Base-by-base conservation (phyloP, 495 filamentous ascomycete genomes). In the Viridothelium virens region DNA sequence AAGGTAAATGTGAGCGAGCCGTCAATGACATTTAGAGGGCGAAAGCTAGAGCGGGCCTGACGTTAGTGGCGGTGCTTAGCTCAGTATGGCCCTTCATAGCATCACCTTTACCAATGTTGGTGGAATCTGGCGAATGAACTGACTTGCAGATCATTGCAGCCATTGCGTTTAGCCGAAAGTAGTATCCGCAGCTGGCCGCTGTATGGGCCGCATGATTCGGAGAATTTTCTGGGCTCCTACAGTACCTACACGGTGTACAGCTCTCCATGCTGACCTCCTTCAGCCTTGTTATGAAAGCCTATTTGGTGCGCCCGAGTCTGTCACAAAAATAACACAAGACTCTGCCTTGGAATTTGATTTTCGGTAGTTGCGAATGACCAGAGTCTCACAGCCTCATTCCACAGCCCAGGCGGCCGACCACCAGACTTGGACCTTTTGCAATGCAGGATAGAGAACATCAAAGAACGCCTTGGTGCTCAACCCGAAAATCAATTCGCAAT, bases 341-440 rank as follows among this genome's bases (percentile, higher is more conserved):
- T 53, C 48, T 14, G 48, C 48, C 48, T 53, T 14, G n/a, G 48
- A 53, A 53, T 14, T 12, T 53, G 10, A 53, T 53, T 18, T 53
- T 1, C 2, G 25, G 5, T 18, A 0, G 25, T 25, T 44, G 6
- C 1, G 41, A 59, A 34, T 36, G 25, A 59, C 48, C 48, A 53
- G 18, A 14, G 41, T 53, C 1, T 53, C 48, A 53, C 48, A 59
- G 53, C 53, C 53, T 59, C 53, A 36, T 59, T 59, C 53, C 53
- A 5, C 0, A n/a, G 16, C n/a, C 9, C 5, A 59, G 25, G 25
- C 25, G 25, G 25, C 25, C 25, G 25, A 25, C 25, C 25, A 25
- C 25, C 25, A 25, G 25, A 25, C 25, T 25, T 25, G 25, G 25
- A 25, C 25, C 25, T 1, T 25, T 1, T 25, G 25, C 25, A 25